Conservation (phyloP, 306 rosid species). For the Trichosanthes truncata region DNA sequence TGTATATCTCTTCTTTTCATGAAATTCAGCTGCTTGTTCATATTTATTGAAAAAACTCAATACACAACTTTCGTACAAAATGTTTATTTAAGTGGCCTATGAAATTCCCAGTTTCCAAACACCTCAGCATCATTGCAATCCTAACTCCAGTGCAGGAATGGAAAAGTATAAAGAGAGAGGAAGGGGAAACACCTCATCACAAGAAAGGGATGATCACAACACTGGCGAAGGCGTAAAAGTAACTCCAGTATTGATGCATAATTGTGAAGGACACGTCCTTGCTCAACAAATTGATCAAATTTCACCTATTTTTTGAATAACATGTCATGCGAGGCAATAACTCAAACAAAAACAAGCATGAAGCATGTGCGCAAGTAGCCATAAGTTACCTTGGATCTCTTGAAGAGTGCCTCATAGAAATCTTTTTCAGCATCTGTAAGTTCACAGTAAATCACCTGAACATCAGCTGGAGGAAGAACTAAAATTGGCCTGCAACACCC, state of each 20-base stretch:
- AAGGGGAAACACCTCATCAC: slow-evolving; percentile 68
- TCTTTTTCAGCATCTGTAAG: slow-evolving; percentile 87
- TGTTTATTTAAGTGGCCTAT: background rate
- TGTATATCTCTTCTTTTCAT: background rate
- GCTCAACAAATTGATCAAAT: slow-evolving; percentile 91
- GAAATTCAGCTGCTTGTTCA: background rate
- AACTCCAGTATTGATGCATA: slow-evolving; percentile 94
- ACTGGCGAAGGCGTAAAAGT: slow-evolving; percentile 94
- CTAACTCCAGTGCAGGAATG: background rate
- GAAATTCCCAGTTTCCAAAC: background rate
- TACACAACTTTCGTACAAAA: background rate
- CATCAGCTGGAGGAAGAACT: slow-evolving; percentile 91
- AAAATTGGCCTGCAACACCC: slow-evolving; percentile 73
- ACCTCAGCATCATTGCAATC: background rate
- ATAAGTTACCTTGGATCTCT: slow-evolving; percentile 65
- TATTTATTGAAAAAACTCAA: background rate
- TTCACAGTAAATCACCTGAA: slow-evolving; percentile 77
- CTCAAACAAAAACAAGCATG: background rate
- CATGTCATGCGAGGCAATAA: background rate
- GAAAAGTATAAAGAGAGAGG: background rate
- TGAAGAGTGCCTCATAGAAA: slow-evolving; percentile 81
- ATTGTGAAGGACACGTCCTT: slow-evolving; percentile 98
- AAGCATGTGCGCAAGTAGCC: background rate
- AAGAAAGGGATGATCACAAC: slow-evolving; percentile 97
- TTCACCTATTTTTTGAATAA: slow-evolving; percentile 42